Evolutionary conservation across 805 yeast genomes (phyloP).

Genomic region (Yarrowia sp.): DNA sequence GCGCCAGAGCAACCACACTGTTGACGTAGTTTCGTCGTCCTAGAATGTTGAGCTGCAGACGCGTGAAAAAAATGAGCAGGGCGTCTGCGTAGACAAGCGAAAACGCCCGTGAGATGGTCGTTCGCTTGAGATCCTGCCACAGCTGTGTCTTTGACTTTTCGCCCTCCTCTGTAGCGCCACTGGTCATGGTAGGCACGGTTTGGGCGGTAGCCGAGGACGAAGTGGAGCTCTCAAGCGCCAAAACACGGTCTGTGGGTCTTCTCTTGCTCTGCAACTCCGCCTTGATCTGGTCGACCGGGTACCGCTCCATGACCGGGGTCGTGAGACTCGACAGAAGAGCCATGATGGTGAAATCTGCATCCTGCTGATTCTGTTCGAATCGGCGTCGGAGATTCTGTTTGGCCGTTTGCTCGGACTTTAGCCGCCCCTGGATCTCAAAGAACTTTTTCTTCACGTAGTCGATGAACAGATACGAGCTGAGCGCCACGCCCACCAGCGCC

Average conservation of each 20-base stretch:
- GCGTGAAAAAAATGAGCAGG: slow-evolving; percentile 74
- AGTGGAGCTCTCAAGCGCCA: slow-evolving; percentile 40
- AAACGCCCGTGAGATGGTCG: slow-evolving; percentile 74
- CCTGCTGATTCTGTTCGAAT: slow-evolving; percentile 90
- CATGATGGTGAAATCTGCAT: slow-evolving; percentile 81
- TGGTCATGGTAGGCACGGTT: slow-evolving; percentile 29
- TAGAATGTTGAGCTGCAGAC: slow-evolving; percentile 84
- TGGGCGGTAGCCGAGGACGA: slow-evolving; percentile 37
- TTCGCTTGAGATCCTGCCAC: slow-evolving; percentile 82
- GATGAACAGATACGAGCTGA: slow-evolving; percentile 55
- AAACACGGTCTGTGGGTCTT: slow-evolving; percentile 40
- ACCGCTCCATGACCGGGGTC: slow-evolving; percentile 63
- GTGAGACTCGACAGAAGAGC: slow-evolving; percentile 81
- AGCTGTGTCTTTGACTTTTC: slow-evolving; percentile 65
- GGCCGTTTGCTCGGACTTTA: slow-evolving; percentile 65
- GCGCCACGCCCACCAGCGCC: slow-evolving; percentile 55
- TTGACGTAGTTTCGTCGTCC: slow-evolving; percentile 87
- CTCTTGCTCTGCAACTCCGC: slow-evolving; percentile 70
- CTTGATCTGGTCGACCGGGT: slow-evolving; percentile 78
- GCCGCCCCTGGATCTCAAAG: slow-evolving; percentile 57
- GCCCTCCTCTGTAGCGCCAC: slow-evolving; percentile 41
- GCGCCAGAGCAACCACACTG: slow-evolving; percentile 75
- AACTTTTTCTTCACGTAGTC: slow-evolving; percentile 57
- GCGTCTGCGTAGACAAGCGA: slow-evolving; percentile 73
- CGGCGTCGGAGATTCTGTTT: slow-evolving; percentile 77